Percentiles rank a stretch among this genome's conserved stretches.
These are phyloP conservation scores for Thelonectria olida DNA, from an alignment of 2,329 filamentous ascomycete genomes.

Conservation along the genomic window DNA sequence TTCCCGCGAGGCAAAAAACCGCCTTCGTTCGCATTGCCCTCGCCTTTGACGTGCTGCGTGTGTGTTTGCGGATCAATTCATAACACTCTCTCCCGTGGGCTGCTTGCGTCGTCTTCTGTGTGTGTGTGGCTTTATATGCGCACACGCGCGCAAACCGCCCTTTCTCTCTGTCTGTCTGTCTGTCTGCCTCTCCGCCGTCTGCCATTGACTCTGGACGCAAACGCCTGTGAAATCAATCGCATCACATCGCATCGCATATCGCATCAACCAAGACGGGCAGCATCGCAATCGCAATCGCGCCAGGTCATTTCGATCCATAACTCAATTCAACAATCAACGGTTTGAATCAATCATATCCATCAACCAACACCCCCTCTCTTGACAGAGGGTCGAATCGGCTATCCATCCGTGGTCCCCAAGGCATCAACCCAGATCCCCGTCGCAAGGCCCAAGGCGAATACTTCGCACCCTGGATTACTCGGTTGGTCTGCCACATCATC, in stretches of 20 bases:
- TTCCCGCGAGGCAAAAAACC: constrained; percentile 1
- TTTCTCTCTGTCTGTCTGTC: not conserved
- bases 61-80: constrained; percentile 6
- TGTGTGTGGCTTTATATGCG: constrained; percentile 33
- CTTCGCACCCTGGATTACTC: constrained; percentile 15
- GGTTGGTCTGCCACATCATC: constrained; percentile 36
- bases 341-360: constrained; percentile 27
- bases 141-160: constrained; percentile 38
- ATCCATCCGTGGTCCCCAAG: constrained; percentile 25
- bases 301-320: constrained; percentile 7
- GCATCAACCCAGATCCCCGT: constrained; percentile 29
- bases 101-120: constrained; percentile 19
- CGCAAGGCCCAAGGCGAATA: constrained; percentile 7
- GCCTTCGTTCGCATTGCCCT: constrained; percentile 15
- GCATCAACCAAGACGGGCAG: constrained; percentile 10
- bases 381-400: constrained; percentile 28
- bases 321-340: not conserved
- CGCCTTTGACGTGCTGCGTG: constrained; percentile 11
- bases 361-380: constrained; percentile 21
- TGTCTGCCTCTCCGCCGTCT: not conserved
- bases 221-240: constrained; percentile 21
- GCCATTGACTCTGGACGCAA: not conserved
- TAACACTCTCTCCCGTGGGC: constrained; percentile 4
- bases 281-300: constrained; percentile 7
- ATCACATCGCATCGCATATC: constrained; percentile 8